Evolutionary conservation across 331 rosid species (phyloP).

Genomic region (Dryas integrifolia): DNA sequence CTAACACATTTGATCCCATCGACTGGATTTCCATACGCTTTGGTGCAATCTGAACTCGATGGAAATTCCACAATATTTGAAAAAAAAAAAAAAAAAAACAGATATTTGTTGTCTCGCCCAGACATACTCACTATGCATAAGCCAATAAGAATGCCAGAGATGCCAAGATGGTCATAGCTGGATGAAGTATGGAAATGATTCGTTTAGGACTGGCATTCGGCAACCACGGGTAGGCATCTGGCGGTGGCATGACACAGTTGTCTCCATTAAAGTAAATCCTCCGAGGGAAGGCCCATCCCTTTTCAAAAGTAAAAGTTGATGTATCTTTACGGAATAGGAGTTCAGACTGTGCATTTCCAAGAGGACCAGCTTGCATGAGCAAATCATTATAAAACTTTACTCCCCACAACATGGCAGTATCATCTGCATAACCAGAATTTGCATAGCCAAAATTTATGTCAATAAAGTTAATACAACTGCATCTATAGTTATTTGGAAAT

Average conservation of each 20-base stretch:
- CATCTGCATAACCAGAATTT: conserved; percentile 60
- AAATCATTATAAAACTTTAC: conserved; percentile 86
- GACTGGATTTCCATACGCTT: conserved; percentile 27
- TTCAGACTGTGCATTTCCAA: conserved; percentile 88
- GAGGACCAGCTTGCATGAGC: conserved; percentile 69
- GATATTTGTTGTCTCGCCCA: conserved; percentile 6
- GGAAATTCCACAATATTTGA: conserved; percentile 15
- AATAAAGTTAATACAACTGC: background rate
- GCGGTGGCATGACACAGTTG: conserved; percentile 98
- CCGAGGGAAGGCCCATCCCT: conserved; percentile 97
- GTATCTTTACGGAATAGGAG: conserved; percentile 73
- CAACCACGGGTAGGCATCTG: conserved; percentile 90
- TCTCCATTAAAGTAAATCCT: conserved; percentile 92
- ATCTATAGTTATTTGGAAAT: background rate
- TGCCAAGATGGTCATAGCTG: conserved; percentile 43
- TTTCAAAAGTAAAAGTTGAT: conserved; percentile 78
- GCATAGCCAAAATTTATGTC: conserved; percentile 19
- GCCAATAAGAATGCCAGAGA: conserved; percentile 45
- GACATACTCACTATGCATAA: conserved; percentile 31
- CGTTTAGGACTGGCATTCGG: conserved; percentile 62
- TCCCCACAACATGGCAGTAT: conserved; percentile 92
- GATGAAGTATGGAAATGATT: conserved; percentile 43
- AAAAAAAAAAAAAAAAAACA: background rate
- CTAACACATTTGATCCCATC: conserved; percentile 20
- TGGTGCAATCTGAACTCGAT: conserved; percentile 10